Evolutionary conservation across 192 early-diverging fungal species (phyloP), one percentile per base, ranked within the genome.

Genomic region (Gaertneriomyces semiglobifer): DNA sequence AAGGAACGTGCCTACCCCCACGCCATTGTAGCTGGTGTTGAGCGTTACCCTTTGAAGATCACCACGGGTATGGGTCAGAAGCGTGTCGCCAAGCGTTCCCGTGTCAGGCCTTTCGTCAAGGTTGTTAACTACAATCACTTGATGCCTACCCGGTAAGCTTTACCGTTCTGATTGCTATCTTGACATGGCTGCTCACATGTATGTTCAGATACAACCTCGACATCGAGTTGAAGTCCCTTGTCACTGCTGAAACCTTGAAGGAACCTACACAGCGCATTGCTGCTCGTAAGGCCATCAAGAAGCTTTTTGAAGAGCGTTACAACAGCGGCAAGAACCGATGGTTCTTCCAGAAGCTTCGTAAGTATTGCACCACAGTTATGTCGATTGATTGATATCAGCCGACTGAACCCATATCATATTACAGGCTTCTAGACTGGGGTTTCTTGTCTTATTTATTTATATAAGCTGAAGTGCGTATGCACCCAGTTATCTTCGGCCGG

Each of bases 91-190:
- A 93, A 93, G 81, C 92, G 97, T 65, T 94, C 93, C 74, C 88
- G 85, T 78, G 95, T 99, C 78, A 98, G 97, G 95, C 89, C 96
- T 74, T 99, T 99, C 87, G 84, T 99, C 82, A 96, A 97, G 88
- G 82, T 86, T 65, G 81, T 99, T 81, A 99, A 99, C 93, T 98
- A 93, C 90, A 92, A 95, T 78, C 97, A 99, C 88, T 75, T 99
- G 65, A 97, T 99, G 95, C 97, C 97, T 77, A 99, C 97, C 74
- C 88, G 97, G 80, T 92, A 88, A 62, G 75, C 43, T n/a, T 5
- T 53, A 9, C 1, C 25, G 25, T 33, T 33, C 25, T 33, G 25
- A 33, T 33, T 33, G 2, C 1, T 33, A 33, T 33, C 25, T 33
- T 33, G 25, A 33, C 25, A 33, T 33, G 25, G 25, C 25, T 33